A percentile compares a stretch with the other conserved stretches of the same genome.
Conservation (phyloP, 306 rosid genomes). For the Acacia acuminata region DNA sequence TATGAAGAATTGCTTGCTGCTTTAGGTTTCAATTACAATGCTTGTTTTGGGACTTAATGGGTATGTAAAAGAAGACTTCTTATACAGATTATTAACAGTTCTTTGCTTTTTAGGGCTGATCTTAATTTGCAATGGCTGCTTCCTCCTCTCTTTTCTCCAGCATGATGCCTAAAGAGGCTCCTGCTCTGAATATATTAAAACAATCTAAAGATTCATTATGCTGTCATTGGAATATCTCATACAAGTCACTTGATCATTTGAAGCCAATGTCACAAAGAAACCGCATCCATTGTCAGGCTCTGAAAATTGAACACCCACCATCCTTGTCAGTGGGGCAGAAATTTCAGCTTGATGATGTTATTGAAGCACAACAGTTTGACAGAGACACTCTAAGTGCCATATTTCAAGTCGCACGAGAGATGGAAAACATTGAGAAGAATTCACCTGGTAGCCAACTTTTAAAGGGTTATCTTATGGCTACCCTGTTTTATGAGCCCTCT, state of each 20-base stretch:
- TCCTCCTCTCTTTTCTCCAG: slow-evolving; percentile 54
- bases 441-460: slow-evolving; percentile 78
- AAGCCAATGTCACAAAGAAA: slow-evolving; percentile 33
- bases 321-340: slow-evolving; percentile 56
- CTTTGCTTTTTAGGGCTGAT: slow-evolving; percentile 27
- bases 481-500: slow-evolving; percentile 89
- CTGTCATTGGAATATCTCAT: slow-evolving; percentile 31
- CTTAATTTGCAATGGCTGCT: slow-evolving; percentile 61
- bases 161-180: slow-evolving; percentile 44
- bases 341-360: slow-evolving; percentile 79
- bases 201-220: slow-evolving; percentile 29
- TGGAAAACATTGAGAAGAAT: slow-evolving; percentile 78
- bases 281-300: slow-evolving; percentile 39
- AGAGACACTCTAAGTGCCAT: slow-evolving; percentile 66
- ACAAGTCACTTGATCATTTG: slow-evolving; percentile 26
- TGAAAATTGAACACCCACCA: slow-evolving; percentile 37
- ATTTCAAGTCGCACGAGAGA: slow-evolving; percentile 73
- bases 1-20: slow-evolving; percentile 9
- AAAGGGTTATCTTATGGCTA: slow-evolving; percentile 91
- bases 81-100: slow-evolving; percentile 4
- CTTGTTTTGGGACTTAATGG: not conserved
- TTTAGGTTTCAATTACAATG: not conserved
- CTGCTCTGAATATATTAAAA: slow-evolving; percentile 35
- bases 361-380: slow-evolving; percentile 88
- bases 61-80: slow-evolving; percentile 1